Evolutionary conservation across 352 stramenopile genomes (phyloP), one percentile per base, ranked within the genome.

Genomic region (Globisporangium nagaii): DNA sequence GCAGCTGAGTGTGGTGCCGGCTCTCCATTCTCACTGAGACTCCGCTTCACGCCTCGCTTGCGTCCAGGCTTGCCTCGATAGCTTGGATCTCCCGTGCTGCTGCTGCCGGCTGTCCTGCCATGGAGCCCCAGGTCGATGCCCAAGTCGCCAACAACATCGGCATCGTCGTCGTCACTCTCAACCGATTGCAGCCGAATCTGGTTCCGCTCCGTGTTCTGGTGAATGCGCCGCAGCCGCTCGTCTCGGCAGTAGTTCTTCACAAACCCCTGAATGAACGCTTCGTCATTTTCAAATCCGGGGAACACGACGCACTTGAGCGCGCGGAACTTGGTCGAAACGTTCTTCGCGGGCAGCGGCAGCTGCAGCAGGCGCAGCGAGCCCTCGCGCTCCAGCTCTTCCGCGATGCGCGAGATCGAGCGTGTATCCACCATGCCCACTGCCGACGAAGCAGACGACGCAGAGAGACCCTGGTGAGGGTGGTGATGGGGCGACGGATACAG

Each of bases 251-350:
- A 93, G 42, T 88, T 86, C 28, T 87, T 78, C 15, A 90, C 75
- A 62, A 72, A 93, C 0, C 63, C 56, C 57, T 93, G 77, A 28
- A 93, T 79, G 25, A 88, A 88, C 20, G 56, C 20, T 24, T 93
- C 75, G 31, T 93, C 73, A 20, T 87, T 48, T 45, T 90, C 78
- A 53, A 81, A 88, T 2, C 78, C 78, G 3, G 74, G 70, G 1
- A 73, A 59, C 9, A 90, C 69, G 3, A 93, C 74, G 58, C 78
- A 93, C 27, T 79, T 79, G 17, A 93, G 57, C 1, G 77, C 75
- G 31, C 79, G 75, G 30, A 90, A 87, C 51, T 90, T 90, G 13
- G 78, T 90, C 30, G 82, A 90, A 31, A 92, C 82, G 63, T 90
- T 92, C 19, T 74, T 72, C 20, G 75, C 77, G 7, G 77, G 82